phyloP scores from a whole-genome alignment of 257 asterid species.

The Craterostigma plantagineum region DNA sequence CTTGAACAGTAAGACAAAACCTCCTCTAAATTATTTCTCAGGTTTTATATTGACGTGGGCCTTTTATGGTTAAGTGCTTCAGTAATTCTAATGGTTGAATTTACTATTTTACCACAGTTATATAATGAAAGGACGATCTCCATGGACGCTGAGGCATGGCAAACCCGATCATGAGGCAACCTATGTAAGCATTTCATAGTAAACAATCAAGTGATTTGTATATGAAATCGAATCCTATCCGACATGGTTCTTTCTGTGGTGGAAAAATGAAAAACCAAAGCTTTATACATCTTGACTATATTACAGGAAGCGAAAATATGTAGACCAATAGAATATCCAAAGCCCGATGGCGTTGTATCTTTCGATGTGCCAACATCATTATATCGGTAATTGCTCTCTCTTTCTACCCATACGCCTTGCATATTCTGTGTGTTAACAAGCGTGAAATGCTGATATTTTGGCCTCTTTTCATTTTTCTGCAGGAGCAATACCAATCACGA shows the following conservation, averaged over 20 bases:
- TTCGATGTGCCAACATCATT: slow-evolving; percentile 77
- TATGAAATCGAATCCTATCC: too few species aligned
- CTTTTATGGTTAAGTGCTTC: too few species aligned
- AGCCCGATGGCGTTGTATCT: slow-evolving; percentile 75
- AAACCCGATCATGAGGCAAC: slow-evolving; percentile 83
- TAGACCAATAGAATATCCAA: slow-evolving; percentile 59
- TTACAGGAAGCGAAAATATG: slow-evolving; percentile 54
- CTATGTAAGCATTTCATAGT: slow-evolving; percentile 26
- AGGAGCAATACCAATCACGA: slow-evolving; percentile 97
- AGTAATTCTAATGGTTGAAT: not conserved
- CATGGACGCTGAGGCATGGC: slow-evolving; percentile 90
- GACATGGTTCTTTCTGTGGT: too few species aligned
- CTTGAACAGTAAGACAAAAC: slow-evolving; percentile 59
- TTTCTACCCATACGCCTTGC: not conserved
- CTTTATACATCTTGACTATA: not conserved
- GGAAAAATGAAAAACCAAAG: not conserved
- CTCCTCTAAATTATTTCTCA: not conserved
- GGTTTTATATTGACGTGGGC: not conserved
- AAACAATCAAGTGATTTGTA: not conserved
- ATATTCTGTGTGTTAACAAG: too few species aligned
- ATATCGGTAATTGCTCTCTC: slow-evolving; percentile 41
- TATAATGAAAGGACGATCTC: slow-evolving; percentile 70
- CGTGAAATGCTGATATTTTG: too few species aligned
- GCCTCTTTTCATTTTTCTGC: slow-evolving; percentile 6
- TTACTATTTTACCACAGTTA: slow-evolving; percentile 33